A percentile compares a stretch with the other conserved stretches of the same genome.
Conservation (phyloP, 2,329 filamentous ascomycete species). For the Aureobasidium subglaciale region DNA sequence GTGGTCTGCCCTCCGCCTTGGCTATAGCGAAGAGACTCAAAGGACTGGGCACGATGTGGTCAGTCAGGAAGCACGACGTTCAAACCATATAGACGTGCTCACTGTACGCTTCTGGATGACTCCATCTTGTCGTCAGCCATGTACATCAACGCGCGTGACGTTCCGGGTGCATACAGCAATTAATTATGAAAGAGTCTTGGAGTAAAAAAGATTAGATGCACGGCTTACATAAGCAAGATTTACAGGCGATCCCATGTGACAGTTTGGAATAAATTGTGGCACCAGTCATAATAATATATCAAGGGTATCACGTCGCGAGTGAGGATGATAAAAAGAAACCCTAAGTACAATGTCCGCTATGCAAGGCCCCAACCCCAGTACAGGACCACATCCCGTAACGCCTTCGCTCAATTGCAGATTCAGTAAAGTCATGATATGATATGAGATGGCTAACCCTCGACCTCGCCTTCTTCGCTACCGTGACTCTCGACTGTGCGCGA, state of each 20-base stretch:
- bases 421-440: neutral
- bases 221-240: neutral
- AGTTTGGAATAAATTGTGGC: no score
- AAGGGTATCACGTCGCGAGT: conserved; percentile 5
- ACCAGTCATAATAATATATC: no score
- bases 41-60: conserved; percentile 15
- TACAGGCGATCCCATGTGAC: no score
- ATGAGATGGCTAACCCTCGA: conserved; percentile 35
- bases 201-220: neutral
- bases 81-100: neutral
- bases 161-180: neutral
- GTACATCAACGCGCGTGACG: neutral
- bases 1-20: conserved; percentile 44
- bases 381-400: conserved; percentile 17
- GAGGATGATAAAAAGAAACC: neutral
- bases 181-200: neutral
- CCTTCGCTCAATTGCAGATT: conserved; percentile 30
- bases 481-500: conserved; percentile 21
- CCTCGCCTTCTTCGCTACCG: conserved; percentile 41
- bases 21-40: conserved; percentile 49
- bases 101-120: neutral
- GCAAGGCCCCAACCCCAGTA: neutral
- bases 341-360: neutral
- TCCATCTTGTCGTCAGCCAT: neutral
- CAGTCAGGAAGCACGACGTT: neutral